Base-by-base conservation (phyloP, 768 basidiomycete species). In the Brasilioporus rufonigricans region DNA sequence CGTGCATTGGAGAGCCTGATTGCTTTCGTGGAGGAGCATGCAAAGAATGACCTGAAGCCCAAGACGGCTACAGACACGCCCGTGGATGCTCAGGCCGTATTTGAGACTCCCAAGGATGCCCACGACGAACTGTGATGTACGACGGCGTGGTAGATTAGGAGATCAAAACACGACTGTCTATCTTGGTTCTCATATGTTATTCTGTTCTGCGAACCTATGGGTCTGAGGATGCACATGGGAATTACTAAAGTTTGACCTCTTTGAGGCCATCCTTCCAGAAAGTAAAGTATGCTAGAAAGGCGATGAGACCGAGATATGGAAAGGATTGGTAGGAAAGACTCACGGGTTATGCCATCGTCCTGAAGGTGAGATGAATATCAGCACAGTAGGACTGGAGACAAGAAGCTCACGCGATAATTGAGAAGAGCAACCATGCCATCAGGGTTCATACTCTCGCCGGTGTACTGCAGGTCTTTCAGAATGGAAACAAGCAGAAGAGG, bases 231-330 rank as follows among this genome's bases (percentile, higher is more conserved):
- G 24, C 51, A 48, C 24, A 36, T 31, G 19, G 41, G 39, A 35
- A 14, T 26, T 11, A 61, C 67, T 69, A 93, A 59, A 86, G 78
- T 72, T 93, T 93, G 56, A 81, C 67, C 71, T 84, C 80, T 76
- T 94, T 92, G 61, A 94, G 72, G 36, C 97, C 96, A 74, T 98
- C 84, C 76, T 90, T 96, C 95, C 95, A 98, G 80, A 95, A 91
- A 31, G 87, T 94, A 73, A 96, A 84, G 71, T 90, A 95, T 48
- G 93, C 92, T 89, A 61, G 45, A 47, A 55, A 39, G 46, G 29
- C 41, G 56, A 33, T 61, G 53, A 52, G 57, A 57, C 48, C 7
- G 60, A 38, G 39, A 23, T 19, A 6, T 26, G 12, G 39, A 18
- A 12, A 8, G 16, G 21, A 8, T 38, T n/a, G 8, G 5, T 0